Percentiles rank a stretch among this genome's conserved stretches.
phyloP scores from a whole-genome alignment of 2,329 filamentous ascomycete genomes.

The Alternaria ventricosa region DNA sequence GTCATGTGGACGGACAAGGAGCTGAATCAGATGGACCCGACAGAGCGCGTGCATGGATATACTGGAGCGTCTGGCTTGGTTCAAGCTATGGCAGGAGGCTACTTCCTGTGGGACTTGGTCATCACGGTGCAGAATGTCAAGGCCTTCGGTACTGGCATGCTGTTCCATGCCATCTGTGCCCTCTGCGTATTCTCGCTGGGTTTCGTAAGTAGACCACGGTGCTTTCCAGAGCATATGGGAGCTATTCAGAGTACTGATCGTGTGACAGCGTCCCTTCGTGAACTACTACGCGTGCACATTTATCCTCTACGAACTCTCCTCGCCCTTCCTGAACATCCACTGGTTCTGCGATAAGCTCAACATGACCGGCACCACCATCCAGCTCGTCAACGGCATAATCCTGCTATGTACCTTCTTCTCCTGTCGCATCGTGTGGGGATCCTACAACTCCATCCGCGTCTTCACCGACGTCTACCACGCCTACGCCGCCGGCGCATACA shows the following conservation, averaged over 20 bases:
- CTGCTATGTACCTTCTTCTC: constrained; percentile 77
- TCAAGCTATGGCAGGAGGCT: constrained; percentile 77
- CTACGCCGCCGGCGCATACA: constrained; percentile 33
- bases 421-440: constrained; percentile 79
- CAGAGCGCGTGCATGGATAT: constrained; percentile 78
- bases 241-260: background rate
- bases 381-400: constrained; percentile 78
- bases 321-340: constrained; percentile 85
- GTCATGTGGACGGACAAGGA: constrained; percentile 72
- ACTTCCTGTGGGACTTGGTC: constrained; percentile 83
- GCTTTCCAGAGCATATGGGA: background rate
- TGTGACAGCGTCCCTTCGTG: constrained; percentile 74
- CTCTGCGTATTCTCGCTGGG: constrained; percentile 77
- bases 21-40: constrained; percentile 68
- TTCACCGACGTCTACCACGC: constrained; percentile 69
- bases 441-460: constrained; percentile 70
- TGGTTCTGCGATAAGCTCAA: constrained; percentile 91
- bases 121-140: constrained; percentile 71
- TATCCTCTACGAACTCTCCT: constrained; percentile 86
- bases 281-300: constrained; percentile 84
- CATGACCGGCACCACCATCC: constrained; percentile 75
- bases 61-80: constrained; percentile 74
- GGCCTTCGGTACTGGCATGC: constrained; percentile 77
- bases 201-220: constrained; percentile 66
- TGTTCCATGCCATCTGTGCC: constrained; percentile 78